A percentile compares a stretch with the other conserved stretches of the same genome.
Evolutionary conservation across 495 filamentous ascomycete species (phyloP).

Genomic region (Penicillium cosmopolitanum): DNA sequence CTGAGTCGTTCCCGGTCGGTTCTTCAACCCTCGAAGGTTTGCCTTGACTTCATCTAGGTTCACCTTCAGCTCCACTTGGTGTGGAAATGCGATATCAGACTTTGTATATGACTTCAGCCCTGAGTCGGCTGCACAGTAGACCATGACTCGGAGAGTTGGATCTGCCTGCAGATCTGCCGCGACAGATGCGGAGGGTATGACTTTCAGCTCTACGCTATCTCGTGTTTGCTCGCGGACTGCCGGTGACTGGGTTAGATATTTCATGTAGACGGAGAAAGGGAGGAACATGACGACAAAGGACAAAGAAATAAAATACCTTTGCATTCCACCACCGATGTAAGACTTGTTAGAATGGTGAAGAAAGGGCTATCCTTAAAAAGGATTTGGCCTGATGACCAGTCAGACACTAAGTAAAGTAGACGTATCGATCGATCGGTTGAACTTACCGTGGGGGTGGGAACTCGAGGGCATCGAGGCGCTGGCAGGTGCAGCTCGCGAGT

Average conservation of each 20-base stretch:
- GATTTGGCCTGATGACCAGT: slow-evolving; percentile 33
- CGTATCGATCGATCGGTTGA: background rate
- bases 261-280: slow-evolving; percentile 20
- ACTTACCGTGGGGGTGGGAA: slow-evolving; percentile 37
- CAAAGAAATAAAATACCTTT: slow-evolving; percentile 57
- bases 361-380: slow-evolving; percentile 80
- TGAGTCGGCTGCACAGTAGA: slow-evolving; percentile 73
- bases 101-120: slow-evolving; percentile 58
- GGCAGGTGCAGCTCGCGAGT: slow-evolving; percentile 33
- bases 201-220: slow-evolving; percentile 53
- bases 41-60: slow-evolving; percentile 86
- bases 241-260: slow-evolving; percentile 18
- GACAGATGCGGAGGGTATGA: slow-evolving; percentile 54
- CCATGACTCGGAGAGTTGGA: slow-evolving; percentile 65
- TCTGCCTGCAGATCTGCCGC: slow-evolving; percentile 57
- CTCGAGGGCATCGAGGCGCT: slow-evolving; percentile 37
- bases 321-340: slow-evolving; percentile 66
- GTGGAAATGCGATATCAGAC: slow-evolving; percentile 82
- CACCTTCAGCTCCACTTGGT: slow-evolving; percentile 88
- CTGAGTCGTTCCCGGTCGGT: slow-evolving; percentile 89
- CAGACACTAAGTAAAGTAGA: background rate
- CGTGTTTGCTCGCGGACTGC: slow-evolving; percentile 55
- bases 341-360: slow-evolving; percentile 62
- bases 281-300: background rate
- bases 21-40: slow-evolving; percentile 91